A percentile compares a stretch with the other conserved stretches of the same genome.
Evolutionary conservation across 495 filamentous ascomycete species (phyloP).

Genomic region (Aspergillus biplanus): DNA sequence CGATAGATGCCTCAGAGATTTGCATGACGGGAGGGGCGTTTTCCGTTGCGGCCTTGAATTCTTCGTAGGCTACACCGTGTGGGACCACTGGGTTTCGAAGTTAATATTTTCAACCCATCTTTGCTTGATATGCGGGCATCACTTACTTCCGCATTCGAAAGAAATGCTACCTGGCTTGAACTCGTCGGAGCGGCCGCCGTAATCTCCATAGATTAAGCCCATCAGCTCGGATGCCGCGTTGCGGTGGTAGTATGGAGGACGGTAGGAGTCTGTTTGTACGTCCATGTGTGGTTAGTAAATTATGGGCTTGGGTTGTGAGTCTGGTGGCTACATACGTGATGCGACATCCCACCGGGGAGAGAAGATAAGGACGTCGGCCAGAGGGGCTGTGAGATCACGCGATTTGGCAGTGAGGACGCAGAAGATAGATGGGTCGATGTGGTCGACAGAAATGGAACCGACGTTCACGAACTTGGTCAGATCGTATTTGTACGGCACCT

Average conservation of each 20-base stretch:
- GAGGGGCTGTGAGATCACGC: conserved; percentile 42
- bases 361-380: conserved; percentile 56
- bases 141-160: conserved; percentile 57
- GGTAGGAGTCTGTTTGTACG: conserved; percentile 44
- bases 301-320: background rate
- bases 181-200: conserved; percentile 56
- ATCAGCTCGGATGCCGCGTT: conserved; percentile 55
- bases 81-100: conserved; percentile 44
- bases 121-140: background rate
- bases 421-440: conserved; percentile 57
- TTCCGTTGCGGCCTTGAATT: conserved; percentile 63
- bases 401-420: conserved; percentile 54
- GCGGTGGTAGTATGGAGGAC: conserved; percentile 55
- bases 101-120: background rate
- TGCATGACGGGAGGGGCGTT: conserved; percentile 45
- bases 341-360: conserved; percentile 54
- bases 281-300: conserved; percentile 6
- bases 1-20: conserved; percentile 53
- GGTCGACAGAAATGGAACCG: conserved; percentile 53
- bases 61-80: conserved; percentile 63
- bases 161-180: conserved; percentile 63
- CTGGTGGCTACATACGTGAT: conserved; percentile 36
- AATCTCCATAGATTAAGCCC: conserved; percentile 57
- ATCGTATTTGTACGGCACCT: conserved; percentile 55
- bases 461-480: conserved; percentile 56